Conservation (phyloP, 2,329 filamentous ascomycete genomes). For the Colletotrichum viniferum region DNA sequence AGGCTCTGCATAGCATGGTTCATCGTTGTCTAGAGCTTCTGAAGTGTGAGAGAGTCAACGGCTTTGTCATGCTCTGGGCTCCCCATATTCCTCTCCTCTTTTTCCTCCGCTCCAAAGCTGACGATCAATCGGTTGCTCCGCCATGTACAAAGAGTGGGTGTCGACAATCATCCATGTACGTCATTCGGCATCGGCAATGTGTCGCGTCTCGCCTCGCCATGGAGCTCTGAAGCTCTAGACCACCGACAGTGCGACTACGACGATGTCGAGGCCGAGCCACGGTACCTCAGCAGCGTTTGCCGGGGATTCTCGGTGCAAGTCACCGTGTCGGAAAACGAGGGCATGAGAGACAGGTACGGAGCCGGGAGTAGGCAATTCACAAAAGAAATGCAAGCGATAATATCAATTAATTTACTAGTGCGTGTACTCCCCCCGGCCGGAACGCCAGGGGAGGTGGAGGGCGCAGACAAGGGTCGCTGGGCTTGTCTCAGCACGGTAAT, state of each 20-base stretch:
- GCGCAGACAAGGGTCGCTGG: constrained; percentile 5
- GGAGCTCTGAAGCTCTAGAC: background rate
- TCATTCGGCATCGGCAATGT: constrained; percentile 20
- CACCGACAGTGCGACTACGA: background rate
- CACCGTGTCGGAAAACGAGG: background rate
- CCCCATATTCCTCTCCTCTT: constrained; percentile 6
- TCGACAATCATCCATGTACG: constrained; percentile 9
- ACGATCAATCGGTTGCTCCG: constrained; percentile 15
- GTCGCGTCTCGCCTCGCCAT: constrained; percentile 14
- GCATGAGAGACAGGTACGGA: background rate
- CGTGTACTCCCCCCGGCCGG: background rate
- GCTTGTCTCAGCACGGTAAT: constrained; percentile 20
- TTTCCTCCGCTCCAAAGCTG: constrained; percentile 8
- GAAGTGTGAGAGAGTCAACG: background rate
- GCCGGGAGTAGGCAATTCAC: background rate
- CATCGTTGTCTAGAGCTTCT: constrained; percentile 15
- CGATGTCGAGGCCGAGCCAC: background rate
- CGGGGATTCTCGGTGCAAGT: background rate
- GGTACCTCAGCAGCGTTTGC: background rate
- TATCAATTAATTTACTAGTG: constrained; percentile 3
- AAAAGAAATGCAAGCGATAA: constrained; percentile 9
- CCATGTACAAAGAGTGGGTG: constrained; percentile 14
- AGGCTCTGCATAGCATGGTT: constrained; percentile 7
- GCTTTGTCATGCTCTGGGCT: constrained; percentile 7
- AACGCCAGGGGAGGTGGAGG: constrained; percentile 7